Evolutionary conservation across 306 rosid species (phyloP), one percentile per base, ranked within the genome.

Genomic region (Pachyrhizus erosus): DNA sequence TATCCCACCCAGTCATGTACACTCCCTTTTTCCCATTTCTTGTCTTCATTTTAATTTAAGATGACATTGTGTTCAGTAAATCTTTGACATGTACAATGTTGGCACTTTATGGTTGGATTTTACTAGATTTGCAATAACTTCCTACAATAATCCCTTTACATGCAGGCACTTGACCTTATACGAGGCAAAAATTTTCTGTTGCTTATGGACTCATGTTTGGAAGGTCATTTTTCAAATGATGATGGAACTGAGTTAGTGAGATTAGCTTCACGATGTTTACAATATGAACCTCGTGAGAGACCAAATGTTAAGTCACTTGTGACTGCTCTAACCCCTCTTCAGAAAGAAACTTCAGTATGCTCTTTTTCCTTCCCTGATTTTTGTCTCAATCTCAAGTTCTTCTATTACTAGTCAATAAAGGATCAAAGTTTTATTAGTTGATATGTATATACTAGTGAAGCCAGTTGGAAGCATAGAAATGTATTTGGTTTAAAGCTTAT

Each of bases 1-100:
- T 85, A 94, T 94, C 34, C 98, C 98, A 26, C 98, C 97, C 0
- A 92, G 97, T 85, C 98, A 92, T 87, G 98, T 94, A 91, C 48
- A 57, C 61, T 48, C 61, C 73, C 75, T 70, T 49, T 18, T 80
- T 42, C 60, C 23, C 43, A 60, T 76, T 55, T 80, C 33, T 33
- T 77, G 37, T 83, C 76, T 83, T 45, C 48, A 67, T 84, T 84
- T 76, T 48, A 61, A 76, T 83, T 76, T 21, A 67, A 45, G 9
- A 57, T 62, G 71, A 68, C 81, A 55, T 58, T 73, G 76, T 83
- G 75, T 57, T 71, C 43, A 2, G 82, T 78, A 51, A 73, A 61
- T 70, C 60, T 76, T 73, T 40, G 43, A 26, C 48, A 40, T 43
- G 67, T 37, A 42, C 42, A 75, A 49, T 75, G 43, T 24, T 57